Base-by-base conservation (phyloP, 1,284 basidiomycete genomes). In the Pisolithus thermaeus region DNA sequence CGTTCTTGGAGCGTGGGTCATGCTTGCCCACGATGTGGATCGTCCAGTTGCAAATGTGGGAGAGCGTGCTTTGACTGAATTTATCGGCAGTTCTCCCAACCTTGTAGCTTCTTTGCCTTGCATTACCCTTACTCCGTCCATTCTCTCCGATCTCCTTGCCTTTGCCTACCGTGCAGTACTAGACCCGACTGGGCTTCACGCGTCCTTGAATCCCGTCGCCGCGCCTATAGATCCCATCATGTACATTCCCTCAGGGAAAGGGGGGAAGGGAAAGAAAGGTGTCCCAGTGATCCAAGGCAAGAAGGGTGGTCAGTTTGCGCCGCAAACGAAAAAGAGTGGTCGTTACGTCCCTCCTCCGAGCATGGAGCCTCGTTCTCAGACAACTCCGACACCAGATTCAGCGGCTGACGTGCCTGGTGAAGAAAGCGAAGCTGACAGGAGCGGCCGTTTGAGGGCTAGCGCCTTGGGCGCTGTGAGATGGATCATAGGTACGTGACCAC, bases 1-100 rank as follows among this genome's bases (percentile, higher is more conserved):
- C 37, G 75, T 94, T 30, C 68, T 95, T 1, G 93, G 91, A 0
- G 81, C 88, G 7, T 96, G 92, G 92, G 81, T 76, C 52, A 77
- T 92, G 58, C 75, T 83, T 3, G 76, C 82, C 18, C 78, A 87
- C 62, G 92, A 95, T 58, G 69, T 82, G 22, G 92, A 93, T 60
- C 76, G 83, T 16, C 69, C 73, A 3, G 83, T 92, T 16, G 69
- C 82, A 3, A 59, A 65, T 1, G 64, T 72, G 16, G 83, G 84
- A 0, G 64, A 67, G 14, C 73, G 73, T 49, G 74, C 80, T 11
- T 90, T 87, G 87, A 67, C 66, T 12, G 65, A 72, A 7, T 64
- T 72, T 32, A 60, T 83, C 28, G 61, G 64, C 25, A 53, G 61
- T 9, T 38, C 48, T 12, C 48, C 54, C 12, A 67, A 52, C 37